A percentile compares a stretch with the other conserved stretches of the same genome.
These are phyloP conservation scores for Boletus holoroseus DNA, from an alignment of 1,284 basidiomycete species.

Conservation along the genomic window DNA sequence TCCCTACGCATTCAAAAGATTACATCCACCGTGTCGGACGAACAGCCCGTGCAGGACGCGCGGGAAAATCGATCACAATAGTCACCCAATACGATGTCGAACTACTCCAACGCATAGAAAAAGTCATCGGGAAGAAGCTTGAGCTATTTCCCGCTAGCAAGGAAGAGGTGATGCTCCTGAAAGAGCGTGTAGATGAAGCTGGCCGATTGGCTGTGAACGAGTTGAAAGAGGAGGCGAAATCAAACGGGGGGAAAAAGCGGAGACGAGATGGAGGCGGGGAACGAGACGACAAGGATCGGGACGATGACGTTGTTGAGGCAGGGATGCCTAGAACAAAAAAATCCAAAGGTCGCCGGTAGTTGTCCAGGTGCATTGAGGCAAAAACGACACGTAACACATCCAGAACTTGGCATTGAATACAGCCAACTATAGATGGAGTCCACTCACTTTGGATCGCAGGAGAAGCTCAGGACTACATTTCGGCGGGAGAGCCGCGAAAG, in stretches of 20 bases:
- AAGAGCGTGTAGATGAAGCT: slow-evolving; percentile 89
- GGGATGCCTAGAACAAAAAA: slow-evolving; percentile 63
- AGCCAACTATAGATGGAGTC: neutral
- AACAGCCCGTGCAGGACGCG: slow-evolving; percentile 93
- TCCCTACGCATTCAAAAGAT: slow-evolving; percentile 97
- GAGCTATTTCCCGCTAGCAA: slow-evolving; percentile 86
- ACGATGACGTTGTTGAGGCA: slow-evolving; percentile 82
- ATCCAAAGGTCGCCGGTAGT: slow-evolving; percentile 37
- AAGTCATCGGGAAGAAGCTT: slow-evolving; percentile 90
- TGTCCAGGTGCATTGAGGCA: neutral
- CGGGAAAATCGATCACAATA: slow-evolving; percentile 93
- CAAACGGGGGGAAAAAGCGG: slow-evolving; percentile 53
- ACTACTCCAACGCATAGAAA: slow-evolving; percentile 90
- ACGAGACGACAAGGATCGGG: slow-evolving; percentile 73
- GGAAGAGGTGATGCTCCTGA: slow-evolving; percentile 84
- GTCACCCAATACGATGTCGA: slow-evolving; percentile 99
- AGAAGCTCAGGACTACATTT: neutral
- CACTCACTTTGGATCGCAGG: no score
- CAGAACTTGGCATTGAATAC: neutral
- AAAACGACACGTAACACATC: neutral
- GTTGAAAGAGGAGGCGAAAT: slow-evolving; percentile 58
- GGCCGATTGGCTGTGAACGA: slow-evolving; percentile 79
- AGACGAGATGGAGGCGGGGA: slow-evolving; percentile 45
- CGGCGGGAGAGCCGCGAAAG: accelerated
- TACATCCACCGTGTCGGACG: slow-evolving; percentile 98